Evolutionary conservation across 768 basidiomycete genomes (phyloP).

Genomic region (Collybia sp.): DNA sequence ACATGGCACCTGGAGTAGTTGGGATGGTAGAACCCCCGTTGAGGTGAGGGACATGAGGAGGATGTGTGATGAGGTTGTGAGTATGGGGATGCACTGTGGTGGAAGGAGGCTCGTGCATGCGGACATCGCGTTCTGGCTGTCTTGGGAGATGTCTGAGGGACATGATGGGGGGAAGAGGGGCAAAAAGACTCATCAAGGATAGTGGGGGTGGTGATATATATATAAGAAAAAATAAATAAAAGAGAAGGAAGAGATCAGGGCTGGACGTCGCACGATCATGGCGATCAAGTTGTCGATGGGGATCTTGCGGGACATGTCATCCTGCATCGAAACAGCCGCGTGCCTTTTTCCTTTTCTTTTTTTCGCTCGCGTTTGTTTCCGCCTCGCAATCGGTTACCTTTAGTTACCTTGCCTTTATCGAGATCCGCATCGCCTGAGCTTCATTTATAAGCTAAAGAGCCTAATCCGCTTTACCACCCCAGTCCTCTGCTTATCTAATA

Average conservation of each 20-base stretch:
- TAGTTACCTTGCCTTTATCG: constrained; percentile 35
- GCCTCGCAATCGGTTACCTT: constrained; percentile 36
- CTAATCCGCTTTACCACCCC: constrained; percentile 28
- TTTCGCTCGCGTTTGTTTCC: constrained; percentile 42
- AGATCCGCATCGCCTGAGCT: constrained; percentile 36
- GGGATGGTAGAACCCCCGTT: constrained; percentile 46
- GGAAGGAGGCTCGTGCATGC: constrained; percentile 55
- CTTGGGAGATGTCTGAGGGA: constrained; percentile 59
- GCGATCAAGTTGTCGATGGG: constrained; percentile 48
- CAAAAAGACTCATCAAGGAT: constrained; percentile 21
- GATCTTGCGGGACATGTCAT: constrained; percentile 40
- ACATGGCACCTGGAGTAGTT: constrained; percentile 35
- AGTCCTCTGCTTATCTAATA: background rate
- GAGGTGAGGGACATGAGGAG: constrained; percentile 39
- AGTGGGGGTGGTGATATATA: constrained; percentile 49
- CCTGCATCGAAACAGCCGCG: constrained; percentile 49
- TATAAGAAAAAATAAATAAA: constrained; percentile 22
- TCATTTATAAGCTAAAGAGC: constrained; percentile 33
- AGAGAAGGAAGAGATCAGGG: constrained; percentile 37
- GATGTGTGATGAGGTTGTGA: constrained; percentile 28
- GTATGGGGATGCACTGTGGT: constrained; percentile 24
- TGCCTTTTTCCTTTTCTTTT: constrained; percentile 57
- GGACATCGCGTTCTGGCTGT: constrained; percentile 54
- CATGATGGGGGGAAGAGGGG: constrained; percentile 30
- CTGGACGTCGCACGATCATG: constrained; percentile 57